Percentiles rank a stretch among this genome's conserved stretches.
Evolutionary conservation across 225 moss, liverwort and hornwort genomes (phyloP).

Genomic region (Neckera pumila): DNA sequence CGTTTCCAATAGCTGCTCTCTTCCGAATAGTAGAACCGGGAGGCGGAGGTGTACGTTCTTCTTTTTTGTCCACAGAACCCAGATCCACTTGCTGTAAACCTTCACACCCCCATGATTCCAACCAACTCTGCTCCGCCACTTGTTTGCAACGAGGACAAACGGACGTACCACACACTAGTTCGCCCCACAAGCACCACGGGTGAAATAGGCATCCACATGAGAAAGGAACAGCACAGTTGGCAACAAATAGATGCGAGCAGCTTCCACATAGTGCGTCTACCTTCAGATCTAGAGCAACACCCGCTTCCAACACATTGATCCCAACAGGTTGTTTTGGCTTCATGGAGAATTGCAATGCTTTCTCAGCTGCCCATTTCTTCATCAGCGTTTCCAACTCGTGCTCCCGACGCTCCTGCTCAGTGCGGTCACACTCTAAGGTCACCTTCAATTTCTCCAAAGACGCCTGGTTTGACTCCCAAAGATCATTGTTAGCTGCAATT

Average conservation of each 20-base stretch:
- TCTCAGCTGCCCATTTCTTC: too few relatives aligned
- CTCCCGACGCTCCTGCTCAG: too few relatives aligned
- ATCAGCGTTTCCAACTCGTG: fast-evolving
- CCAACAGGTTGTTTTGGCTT: too few relatives aligned
- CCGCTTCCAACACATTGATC: too few relatives aligned
- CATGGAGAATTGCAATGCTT: too few relatives aligned
- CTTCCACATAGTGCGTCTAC: not conserved
- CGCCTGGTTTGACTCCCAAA: too few relatives aligned
- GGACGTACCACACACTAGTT: not conserved
- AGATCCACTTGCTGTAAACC: not conserved
- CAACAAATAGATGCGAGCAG: not conserved
- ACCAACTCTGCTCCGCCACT: not conserved
- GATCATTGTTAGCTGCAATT: too few relatives aligned
- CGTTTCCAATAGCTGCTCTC: not conserved
- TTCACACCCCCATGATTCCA: not conserved
- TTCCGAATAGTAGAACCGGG: fast-evolving
- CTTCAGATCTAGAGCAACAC: too few relatives aligned
- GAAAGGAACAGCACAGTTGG: not conserved
- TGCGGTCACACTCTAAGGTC: too few relatives aligned
- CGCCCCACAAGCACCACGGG: not conserved
- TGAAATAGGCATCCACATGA: not conserved
- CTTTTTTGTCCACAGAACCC: not conserved
- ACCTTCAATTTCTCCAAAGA: too few relatives aligned
- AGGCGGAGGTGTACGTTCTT: not conserved
- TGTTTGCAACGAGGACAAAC: not conserved